Evolutionary conservation across 2,329 filamentous ascomycete species (phyloP), one percentile per base, ranked within the genome.

Genomic region (Aureobasidium namibiae): DNA sequence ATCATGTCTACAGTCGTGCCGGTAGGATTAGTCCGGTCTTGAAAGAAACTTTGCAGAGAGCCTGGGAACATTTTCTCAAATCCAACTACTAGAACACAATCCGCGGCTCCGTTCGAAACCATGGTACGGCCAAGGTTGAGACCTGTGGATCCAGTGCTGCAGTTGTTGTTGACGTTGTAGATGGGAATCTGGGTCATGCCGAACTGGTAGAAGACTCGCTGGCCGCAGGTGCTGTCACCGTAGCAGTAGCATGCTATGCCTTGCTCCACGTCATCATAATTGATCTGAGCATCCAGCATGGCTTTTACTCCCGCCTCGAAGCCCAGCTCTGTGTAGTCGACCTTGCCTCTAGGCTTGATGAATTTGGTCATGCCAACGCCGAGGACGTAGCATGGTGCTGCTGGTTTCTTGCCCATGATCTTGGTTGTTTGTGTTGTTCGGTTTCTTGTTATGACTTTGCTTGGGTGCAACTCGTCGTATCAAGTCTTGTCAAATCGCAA

Each of bases 291-390:
- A 72, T 85, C 82, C 18, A 86, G 75, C 80, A 95, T 85, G 50
- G 90, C 90, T 75, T 95, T 95, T 72, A 94, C 80, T 66, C 90
- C 90, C 11, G 91, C 91, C 75, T 96, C 92, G 73, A 92, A 96
- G 60, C 92, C 92, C 24, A 96, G 85, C 72, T 96, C 92, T 8
- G 90, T 90, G 77, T 96, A 96, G 77, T 96, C 91, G 65, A 95
- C 89, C 73, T 92, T 92, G 72, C 90, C 90, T 60, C 92, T 85
- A 42, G 92, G 92, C 80, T 96, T 96, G 83, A 96, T 92, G 82
- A 97, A 97, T 76, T 95, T 95, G 77, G 92, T 97, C 90, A 97
- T 94, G 78, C 92, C 92, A 67, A 97, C 94, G 78, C 92, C 92
- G 62, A 97, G 85, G 71, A 97, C 89, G 80, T 97, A 97, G 80